These are phyloP conservation scores for Monosporascus sp. DNA, from an alignment of 2,329 filamentous ascomycete species.

Conservation along the genomic window DNA sequence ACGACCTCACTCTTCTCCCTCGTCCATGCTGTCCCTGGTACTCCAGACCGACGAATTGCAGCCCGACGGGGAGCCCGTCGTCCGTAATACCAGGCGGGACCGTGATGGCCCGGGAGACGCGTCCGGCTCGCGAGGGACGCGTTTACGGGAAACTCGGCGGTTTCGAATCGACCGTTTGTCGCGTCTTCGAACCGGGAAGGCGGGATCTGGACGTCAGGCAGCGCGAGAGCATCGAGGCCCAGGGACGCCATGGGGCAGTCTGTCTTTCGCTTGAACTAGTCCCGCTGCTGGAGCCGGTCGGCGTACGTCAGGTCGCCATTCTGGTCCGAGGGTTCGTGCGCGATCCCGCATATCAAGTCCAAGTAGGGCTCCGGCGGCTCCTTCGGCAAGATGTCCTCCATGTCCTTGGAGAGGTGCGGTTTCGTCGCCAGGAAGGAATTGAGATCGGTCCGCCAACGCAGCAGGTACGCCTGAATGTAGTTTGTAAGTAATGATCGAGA, in stretches of 20 bases:
- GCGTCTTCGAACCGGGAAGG: slow-evolving; percentile 28
- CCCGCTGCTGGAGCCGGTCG: slow-evolving; percentile 16
- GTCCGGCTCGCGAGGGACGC: slow-evolving; percentile 29
- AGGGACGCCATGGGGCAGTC: slow-evolving; percentile 24
- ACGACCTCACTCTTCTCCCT: no score
- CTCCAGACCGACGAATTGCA: slow-evolving; percentile 22
- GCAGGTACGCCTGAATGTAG: slow-evolving; percentile 20
- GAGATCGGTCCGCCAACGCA: slow-evolving; percentile 23
- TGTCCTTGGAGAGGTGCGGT: slow-evolving; percentile 24
- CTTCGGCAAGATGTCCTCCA: slow-evolving; percentile 13
- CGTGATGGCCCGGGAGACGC: slow-evolving; percentile 27
- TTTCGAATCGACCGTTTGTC: slow-evolving; percentile 19
- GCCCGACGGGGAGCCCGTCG: slow-evolving; percentile 23
- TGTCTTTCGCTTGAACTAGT: slow-evolving; percentile 24
- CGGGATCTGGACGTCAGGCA: slow-evolving; percentile 29
- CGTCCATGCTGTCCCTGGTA: slow-evolving; percentile 19
- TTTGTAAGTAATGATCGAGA: slow-evolving; percentile 14
- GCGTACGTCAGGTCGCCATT: slow-evolving; percentile 23
- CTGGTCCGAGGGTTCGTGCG: slow-evolving; percentile 17
- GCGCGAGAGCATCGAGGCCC: slow-evolving; percentile 27
- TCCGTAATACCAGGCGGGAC: slow-evolving; percentile 28
- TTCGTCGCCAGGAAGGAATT: slow-evolving; percentile 31
- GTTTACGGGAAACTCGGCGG: slow-evolving; percentile 27
- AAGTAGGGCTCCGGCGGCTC: slow-evolving; percentile 12
- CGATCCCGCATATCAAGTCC: slow-evolving; percentile 17